Conservation (phyloP, 345 rosid species). For the Linum lewisii region DNA sequence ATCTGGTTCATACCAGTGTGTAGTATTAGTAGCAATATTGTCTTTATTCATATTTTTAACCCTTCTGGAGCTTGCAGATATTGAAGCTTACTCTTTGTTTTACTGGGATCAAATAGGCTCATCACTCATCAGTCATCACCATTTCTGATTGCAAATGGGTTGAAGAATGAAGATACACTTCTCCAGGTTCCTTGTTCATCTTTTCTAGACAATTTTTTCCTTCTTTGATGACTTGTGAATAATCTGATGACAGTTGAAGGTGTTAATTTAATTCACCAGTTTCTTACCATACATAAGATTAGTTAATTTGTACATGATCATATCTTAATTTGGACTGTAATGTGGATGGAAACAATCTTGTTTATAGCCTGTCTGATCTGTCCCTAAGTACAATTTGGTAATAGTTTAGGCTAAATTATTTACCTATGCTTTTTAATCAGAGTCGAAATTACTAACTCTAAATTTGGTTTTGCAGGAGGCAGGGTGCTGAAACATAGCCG, state of each 20-base stretch:
- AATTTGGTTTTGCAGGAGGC: neutral
- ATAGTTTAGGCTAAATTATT: no score
- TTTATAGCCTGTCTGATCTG: no score
- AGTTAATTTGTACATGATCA: no score
- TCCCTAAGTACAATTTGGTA: no score
- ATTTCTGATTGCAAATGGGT: neutral
- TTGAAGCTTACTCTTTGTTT: neutral
- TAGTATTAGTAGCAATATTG: no score
- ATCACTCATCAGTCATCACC: no score
- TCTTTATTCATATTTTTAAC: neutral
- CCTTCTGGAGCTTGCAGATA: constrained; percentile 7
- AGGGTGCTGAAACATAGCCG: constrained; percentile 6
- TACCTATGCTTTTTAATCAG: neutral
- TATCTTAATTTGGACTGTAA: no score
- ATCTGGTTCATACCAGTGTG: neutral
- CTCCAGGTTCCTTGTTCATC: neutral
- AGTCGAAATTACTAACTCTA: neutral
- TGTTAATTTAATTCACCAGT: neutral
- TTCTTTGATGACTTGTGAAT: neutral
- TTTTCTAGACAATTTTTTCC: neutral
- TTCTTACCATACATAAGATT: neutral
- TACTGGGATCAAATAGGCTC: neutral
- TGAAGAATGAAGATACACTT: neutral
- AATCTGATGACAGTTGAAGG: neutral
- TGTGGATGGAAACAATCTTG: no score